Evolutionary conservation across 495 filamentous ascomycete genomes (phyloP), one percentile per base, ranked within the genome.

Genomic region (Friedmanniomyces simplex): DNA sequence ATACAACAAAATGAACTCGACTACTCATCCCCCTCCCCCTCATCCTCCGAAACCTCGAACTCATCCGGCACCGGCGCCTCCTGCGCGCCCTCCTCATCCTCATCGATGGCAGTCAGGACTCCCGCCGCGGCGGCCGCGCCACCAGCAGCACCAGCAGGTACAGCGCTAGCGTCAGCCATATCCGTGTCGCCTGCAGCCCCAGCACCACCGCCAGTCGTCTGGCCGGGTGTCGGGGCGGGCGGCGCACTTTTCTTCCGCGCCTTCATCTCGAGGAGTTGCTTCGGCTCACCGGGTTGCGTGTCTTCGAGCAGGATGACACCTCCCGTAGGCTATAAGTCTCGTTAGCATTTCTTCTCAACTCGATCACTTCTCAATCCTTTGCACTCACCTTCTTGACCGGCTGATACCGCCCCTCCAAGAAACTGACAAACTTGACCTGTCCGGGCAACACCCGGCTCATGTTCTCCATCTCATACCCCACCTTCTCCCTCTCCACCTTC

Each of bases 401-500:
- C 77, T 87, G 85, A 69, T 96, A 97, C 55, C 94, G 82, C 14
- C 82, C 82, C 61, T 86, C 81, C 32, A 77, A 75, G 78, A 97
- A 95, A 67, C 80, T 94, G 67, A 97, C 90, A 68, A 88, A 96
- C 72, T 91, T 95, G 65, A 96, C 79, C 75, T 99, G 94, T 54
- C 82, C 85, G 1, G 91, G 94, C 21, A 99, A 79, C 30, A 97
- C 91, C 55, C 94, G 78, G 32, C 87, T 91, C 89, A 99, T 90
- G 75, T 99, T 99, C 67, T 95, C 88, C 54, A 97, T 74, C 60
- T 94, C 89, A 67, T 93, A 97, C 49, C 94, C 93, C 47, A 94
- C 82, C 78, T 94, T 96, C 72, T 98, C 93, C 73, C 93, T 95
- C 73, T 97, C 94, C 8, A 77, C 75, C 76, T 88, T 95, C 80